phyloP scores from a whole-genome alignment of 805 yeast species.

The Komagataella populi region DNA sequence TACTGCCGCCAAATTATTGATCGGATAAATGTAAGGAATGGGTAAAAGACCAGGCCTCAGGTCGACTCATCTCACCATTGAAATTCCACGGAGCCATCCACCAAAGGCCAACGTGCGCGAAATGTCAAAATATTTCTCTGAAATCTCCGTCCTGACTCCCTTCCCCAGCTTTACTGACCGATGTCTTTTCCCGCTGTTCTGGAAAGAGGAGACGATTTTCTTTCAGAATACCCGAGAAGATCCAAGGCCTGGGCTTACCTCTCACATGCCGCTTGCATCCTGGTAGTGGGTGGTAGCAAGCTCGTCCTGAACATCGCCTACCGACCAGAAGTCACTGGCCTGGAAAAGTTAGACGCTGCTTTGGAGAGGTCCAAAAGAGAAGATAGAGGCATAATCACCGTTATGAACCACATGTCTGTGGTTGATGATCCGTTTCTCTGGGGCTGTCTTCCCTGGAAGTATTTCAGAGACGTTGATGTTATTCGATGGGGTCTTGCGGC shows the following conservation, averaged over 20 bases:
- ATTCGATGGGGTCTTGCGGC: constrained; percentile 96
- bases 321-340: constrained; percentile 45
- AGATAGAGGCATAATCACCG: constrained; percentile 65
- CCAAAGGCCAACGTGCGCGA: neutral
- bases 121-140: neutral
- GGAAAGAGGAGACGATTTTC: constrained; percentile 60
- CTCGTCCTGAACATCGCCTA: constrained; percentile 46
- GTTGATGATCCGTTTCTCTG: constrained; percentile 89
- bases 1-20: too few relatives aligned
- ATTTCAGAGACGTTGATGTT: constrained; percentile 44
- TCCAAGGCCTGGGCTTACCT: constrained; percentile 62
- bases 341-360: constrained; percentile 54
- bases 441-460: constrained; percentile 71
- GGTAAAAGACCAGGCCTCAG: too few relatives aligned
- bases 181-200: constrained; percentile 66
- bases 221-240: constrained; percentile 27
- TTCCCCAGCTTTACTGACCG: neutral
- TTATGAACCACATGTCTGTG: constrained; percentile 87
- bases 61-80: too few relatives aligned
- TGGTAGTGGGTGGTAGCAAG: constrained; percentile 55
- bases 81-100: too few relatives aligned
- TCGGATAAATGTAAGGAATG: too few relatives aligned
- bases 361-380: constrained; percentile 48
- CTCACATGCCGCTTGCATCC: constrained; percentile 54
- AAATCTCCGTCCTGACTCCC: neutral